Percentiles rank a stretch among this genome's conserved stretches.
These are phyloP conservation scores for Backusella circina DNA, from an alignment of 192 early-diverging fungal genomes.

Conservation along the genomic window DNA sequence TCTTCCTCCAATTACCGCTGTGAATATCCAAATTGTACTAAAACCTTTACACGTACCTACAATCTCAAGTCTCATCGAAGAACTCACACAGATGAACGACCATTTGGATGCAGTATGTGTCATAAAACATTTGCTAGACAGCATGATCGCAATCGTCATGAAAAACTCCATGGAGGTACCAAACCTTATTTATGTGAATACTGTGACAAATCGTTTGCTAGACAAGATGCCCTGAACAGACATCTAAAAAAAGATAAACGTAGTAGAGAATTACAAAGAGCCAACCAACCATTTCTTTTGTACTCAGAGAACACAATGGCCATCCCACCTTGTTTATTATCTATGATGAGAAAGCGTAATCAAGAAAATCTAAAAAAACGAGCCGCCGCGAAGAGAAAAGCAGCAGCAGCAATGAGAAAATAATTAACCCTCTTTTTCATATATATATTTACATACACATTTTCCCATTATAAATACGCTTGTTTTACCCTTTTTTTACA, in stretches of 20 bases:
- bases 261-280: neutral
- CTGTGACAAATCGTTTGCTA: slow-evolving; percentile 69
- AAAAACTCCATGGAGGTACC: slow-evolving; percentile 72
- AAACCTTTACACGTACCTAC: slow-evolving; percentile 63
- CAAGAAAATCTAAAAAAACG: slow-evolving; percentile 1
- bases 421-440: neutral
- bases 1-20: slow-evolving; percentile 2
- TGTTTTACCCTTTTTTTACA: neutral
- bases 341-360: neutral
- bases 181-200: slow-evolving; percentile 65
- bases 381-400: neutral
- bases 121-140: slow-evolving; percentile 72
- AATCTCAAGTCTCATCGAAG: slow-evolving; percentile 68
- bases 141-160: slow-evolving; percentile 84
- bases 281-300: neutral
- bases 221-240: slow-evolving; percentile 68
- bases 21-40: slow-evolving; percentile 36
- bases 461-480: neutral
- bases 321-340: neutral
- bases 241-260: slow-evolving; percentile 57
- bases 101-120: slow-evolving; percentile 64
- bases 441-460: neutral
- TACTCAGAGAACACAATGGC: neutral
- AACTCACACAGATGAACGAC: slow-evolving; percentile 61
- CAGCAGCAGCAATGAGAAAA: neutral